Conservation (phyloP, 495 filamentous ascomycete genomes). For the Penicillium antarcticum region DNA sequence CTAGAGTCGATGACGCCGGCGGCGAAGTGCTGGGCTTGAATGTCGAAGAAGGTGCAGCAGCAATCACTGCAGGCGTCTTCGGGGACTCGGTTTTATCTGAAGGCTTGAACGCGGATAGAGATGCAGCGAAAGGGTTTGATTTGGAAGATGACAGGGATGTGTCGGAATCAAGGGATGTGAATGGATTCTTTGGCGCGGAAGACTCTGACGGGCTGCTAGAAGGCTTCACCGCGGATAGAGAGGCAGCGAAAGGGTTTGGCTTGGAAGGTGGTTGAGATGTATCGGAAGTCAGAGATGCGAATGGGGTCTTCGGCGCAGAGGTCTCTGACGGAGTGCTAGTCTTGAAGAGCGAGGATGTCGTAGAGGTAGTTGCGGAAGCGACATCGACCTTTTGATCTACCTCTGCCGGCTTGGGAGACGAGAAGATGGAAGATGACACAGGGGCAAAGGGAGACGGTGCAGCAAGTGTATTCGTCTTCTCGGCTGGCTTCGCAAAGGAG, state of each 20-base stretch:
- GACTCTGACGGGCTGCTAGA: too few species aligned
- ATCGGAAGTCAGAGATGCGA: too few species aligned
- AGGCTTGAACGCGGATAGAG: constrained; percentile 14
- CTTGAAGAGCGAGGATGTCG: neutral
- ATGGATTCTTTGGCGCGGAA: too few species aligned
- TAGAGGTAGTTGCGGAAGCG: neutral
- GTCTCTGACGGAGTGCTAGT: neutral
- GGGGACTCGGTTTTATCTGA: constrained; percentile 1
- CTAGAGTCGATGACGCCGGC: neutral
- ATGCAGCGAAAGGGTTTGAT: neutral
- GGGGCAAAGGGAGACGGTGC: constrained; percentile 7
- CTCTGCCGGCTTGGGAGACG: constrained; percentile 10
- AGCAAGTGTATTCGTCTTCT: neutral
- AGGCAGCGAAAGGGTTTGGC: constrained; percentile 16
- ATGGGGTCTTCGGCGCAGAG: too few species aligned
- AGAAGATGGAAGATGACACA: too few species aligned
- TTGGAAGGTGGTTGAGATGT: constrained; percentile 1
- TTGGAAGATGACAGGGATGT: neutral
- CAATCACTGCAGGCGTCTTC: neutral
- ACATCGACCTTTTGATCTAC: neutral
- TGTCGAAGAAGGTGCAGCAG: neutral
- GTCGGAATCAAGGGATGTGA: neutral
- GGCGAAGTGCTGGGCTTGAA: neutral
- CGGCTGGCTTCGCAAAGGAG: constrained; percentile 9
- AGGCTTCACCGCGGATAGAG: constrained; percentile 14